Evolutionary conservation across 345 rosid genomes (phyloP).

Genomic region (Sonneratia alba): DNA sequence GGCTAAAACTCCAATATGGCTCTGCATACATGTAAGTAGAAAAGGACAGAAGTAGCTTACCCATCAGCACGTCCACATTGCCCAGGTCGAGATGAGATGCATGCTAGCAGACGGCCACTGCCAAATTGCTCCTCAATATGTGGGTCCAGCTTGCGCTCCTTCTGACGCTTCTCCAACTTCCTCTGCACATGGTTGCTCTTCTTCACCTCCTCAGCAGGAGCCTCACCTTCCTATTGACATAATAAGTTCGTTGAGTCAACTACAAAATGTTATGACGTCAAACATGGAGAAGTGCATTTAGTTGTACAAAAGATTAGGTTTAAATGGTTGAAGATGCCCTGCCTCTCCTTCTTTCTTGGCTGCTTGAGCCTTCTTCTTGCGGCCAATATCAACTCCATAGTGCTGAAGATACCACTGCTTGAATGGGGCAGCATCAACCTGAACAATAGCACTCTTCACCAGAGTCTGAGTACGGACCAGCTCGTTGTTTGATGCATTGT

Average conservation of each 20-base stretch:
- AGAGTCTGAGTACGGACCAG: constrained; percentile 74
- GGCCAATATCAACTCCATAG: constrained; percentile 63
- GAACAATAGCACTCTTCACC: constrained; percentile 63
- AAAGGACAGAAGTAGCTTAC: constrained; percentile 17
- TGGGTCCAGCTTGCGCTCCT: constrained; percentile 40
- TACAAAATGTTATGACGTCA: neutral
- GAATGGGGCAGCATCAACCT: constrained; percentile 71
- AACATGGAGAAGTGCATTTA: neutral
- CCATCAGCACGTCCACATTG: constrained; percentile 83
- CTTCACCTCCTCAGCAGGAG: constrained; percentile 42
- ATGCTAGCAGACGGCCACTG: constrained; percentile 53
- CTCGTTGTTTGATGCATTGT: constrained; percentile 86
- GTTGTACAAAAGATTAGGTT: neutral
- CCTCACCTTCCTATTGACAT: constrained; percentile 37
- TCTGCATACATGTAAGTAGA: neutral
- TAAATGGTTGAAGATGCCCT: neutral
- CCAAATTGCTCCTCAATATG: constrained; percentile 69
- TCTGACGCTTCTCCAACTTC: constrained; percentile 46
- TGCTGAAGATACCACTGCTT: constrained; percentile 64
- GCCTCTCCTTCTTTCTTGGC: constrained; percentile 61
- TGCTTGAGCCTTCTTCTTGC: constrained; percentile 49
- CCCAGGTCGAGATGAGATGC: constrained; percentile 68
- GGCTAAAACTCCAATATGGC: neutral
- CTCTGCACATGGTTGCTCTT: constrained; percentile 48
- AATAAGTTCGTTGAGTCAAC: neutral